Percentiles rank a stretch among this genome's conserved stretches.
Conservation (phyloP, 2,329 filamentous ascomycete species). For the Colletotrichum spinosum region DNA sequence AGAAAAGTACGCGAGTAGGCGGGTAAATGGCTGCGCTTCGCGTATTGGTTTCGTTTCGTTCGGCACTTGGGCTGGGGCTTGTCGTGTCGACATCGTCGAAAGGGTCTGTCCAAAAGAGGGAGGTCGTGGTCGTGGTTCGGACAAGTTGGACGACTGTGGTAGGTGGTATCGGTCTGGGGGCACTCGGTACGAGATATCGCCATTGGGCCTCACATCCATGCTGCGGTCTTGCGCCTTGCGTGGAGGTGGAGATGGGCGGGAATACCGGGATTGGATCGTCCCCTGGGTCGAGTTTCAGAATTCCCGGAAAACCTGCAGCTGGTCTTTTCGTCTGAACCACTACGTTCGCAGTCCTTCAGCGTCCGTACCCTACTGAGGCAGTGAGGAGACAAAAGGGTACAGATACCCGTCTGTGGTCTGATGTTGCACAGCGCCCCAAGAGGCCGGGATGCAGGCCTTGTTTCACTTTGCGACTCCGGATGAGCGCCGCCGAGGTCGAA, state of each 20-base stretch:
- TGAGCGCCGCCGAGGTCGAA: constrained; percentile 22
- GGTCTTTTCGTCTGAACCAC: constrained; percentile 20
- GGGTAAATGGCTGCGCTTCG: background rate
- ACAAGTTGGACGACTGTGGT: constrained; percentile 24
- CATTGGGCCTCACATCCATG: no score
- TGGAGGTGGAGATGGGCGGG: constrained; percentile 21
- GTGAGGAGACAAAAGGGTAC: background rate
- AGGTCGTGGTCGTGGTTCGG: constrained; percentile 15
- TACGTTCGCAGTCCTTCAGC: no score
- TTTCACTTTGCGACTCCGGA: constrained; percentile 36
- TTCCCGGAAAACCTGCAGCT: constrained; percentile 16
- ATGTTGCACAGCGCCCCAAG: background rate
- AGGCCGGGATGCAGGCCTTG: constrained; percentile 5
- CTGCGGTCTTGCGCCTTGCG: no score
- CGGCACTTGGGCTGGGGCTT: background rate
- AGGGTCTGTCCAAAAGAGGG: constrained; percentile 5
- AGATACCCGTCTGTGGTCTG: background rate
- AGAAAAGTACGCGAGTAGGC: background rate
- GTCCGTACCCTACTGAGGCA: background rate
- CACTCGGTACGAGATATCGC: background rate
- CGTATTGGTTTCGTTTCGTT: background rate
- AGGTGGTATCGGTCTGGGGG: constrained; percentile 24
- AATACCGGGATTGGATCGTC: constrained; percentile 17
- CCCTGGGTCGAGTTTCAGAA: constrained; percentile 31
- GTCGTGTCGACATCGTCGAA: background rate